phyloP scores from a whole-genome alignment of 176 grass and related monocot species.

The Cymbopogon citratus region DNA sequence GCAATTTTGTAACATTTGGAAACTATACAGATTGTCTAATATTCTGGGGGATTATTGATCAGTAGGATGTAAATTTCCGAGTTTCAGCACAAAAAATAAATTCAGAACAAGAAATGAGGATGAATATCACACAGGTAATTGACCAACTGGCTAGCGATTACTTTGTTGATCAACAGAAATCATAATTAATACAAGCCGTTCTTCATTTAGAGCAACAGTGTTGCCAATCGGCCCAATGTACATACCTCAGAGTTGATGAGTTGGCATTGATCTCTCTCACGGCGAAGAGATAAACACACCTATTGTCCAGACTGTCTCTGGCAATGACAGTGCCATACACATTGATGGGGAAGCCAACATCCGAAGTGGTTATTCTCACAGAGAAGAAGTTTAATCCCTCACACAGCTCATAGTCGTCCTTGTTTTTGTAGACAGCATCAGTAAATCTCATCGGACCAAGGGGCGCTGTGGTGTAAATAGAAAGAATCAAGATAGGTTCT shows the following conservation, averaged over 20 bases:
- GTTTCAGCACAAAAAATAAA: not conserved
- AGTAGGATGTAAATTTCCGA: not conserved
- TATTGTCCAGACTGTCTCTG: not conserved
- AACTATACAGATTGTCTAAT: not conserved
- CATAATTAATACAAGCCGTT: not conserved
- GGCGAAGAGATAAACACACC: conserved; percentile 7
- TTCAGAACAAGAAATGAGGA: not conserved
- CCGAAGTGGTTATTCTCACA: not conserved
- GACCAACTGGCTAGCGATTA: not conserved
- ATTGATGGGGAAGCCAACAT: not conserved
- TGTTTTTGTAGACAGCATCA: not conserved
- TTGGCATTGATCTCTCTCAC: conserved; percentile 3
- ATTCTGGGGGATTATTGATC: not conserved
- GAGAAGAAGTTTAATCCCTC: not conserved
- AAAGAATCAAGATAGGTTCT: not conserved
- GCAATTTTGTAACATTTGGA: not conserved
- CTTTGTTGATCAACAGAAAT: not conserved
- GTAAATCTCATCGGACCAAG: conserved; percentile 7
- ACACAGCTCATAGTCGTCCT: not conserved
- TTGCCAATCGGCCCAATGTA: not conserved
- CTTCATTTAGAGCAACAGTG: not conserved
- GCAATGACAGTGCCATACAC: conserved; percentile 14
- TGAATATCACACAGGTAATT: not conserved
- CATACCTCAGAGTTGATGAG: conserved; percentile 8
- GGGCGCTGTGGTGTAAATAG: not conserved